These are phyloP conservation scores for Microdochium bolleyi DNA, from an alignment of 2,329 filamentous ascomycete genomes.

Conservation along the genomic window DNA sequence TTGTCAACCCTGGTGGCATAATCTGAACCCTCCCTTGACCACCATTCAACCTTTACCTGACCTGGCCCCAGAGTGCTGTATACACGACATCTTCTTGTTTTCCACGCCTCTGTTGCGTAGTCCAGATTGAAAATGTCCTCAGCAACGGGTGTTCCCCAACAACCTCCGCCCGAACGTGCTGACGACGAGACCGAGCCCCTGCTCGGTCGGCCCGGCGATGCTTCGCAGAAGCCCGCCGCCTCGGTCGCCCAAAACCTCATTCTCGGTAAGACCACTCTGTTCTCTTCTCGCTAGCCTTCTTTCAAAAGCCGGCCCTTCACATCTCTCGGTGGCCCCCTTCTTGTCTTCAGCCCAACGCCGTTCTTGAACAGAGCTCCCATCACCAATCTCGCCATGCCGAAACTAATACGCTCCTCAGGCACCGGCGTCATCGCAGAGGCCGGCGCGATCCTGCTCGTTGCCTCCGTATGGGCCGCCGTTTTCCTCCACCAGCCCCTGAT, in stretches of 20 bases:
- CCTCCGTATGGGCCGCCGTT: slow-evolving; percentile 71
- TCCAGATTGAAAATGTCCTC: slow-evolving; percentile 50
- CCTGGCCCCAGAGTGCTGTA: no score
- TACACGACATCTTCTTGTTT: no score
- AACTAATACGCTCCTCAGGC: slow-evolving; percentile 42
- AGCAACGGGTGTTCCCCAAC: slow-evolving; percentile 57
- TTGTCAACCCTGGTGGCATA: no score
- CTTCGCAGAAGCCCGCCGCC: slow-evolving; percentile 56
- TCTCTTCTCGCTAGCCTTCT: not conserved
- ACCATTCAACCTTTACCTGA: no score
- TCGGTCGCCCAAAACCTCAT: slow-evolving; percentile 64
- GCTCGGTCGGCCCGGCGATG: slow-evolving; percentile 64
- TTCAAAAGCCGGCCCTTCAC: not conserved
- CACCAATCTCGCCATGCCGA: slow-evolving; percentile 12
- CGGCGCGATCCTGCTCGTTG: slow-evolving; percentile 66
- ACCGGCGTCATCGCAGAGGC: slow-evolving; percentile 75
- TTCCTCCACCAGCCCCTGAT: slow-evolving; percentile 58
- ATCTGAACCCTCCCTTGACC: no score
- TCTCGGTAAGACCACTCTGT: slow-evolving; percentile 48
- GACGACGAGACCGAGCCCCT: slow-evolving; percentile 58
- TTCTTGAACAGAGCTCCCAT: not conserved
- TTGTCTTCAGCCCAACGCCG: slow-evolving; percentile 1
- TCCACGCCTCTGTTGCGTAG: slow-evolving; percentile 7
- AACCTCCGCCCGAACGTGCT: slow-evolving; percentile 25
- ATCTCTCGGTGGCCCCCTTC: not conserved